phyloP scores from a whole-genome alignment of 106 monocot genomes.

The Acanthochlamys bracteata region DNA sequence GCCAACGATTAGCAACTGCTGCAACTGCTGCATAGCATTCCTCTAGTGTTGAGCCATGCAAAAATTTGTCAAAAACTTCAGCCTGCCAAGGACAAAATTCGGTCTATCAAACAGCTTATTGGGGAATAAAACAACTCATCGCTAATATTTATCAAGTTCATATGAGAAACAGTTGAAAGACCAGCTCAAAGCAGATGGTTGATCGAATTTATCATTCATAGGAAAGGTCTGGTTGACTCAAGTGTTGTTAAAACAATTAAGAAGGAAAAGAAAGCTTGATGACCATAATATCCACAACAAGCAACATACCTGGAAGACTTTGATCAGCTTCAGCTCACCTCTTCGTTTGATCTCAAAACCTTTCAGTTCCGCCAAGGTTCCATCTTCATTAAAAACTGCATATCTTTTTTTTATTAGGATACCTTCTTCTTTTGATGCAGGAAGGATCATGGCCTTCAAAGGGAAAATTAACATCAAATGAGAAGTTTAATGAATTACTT shows the following conservation, averaged over 20 bases:
- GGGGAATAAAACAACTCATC: too few relatives aligned
- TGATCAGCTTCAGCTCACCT: constrained; percentile 99
- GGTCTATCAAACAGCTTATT: too few relatives aligned
- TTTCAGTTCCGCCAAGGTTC: constrained; percentile 92
- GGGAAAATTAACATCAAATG: background rate
- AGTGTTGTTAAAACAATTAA: background rate
- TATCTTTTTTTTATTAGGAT: constrained; percentile 95
- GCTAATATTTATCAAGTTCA: too few relatives aligned
- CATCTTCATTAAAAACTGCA: constrained; percentile 98
- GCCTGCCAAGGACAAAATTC: constrained; percentile 41
- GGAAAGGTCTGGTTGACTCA: too few relatives aligned
- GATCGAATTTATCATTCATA: too few relatives aligned
- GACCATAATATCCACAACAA: background rate
- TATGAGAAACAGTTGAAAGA: too few relatives aligned
- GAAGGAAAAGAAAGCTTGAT: background rate
- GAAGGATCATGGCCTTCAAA: constrained; percentile 88
- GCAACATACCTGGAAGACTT: constrained; percentile 84
- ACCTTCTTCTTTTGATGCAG: constrained; percentile 98
- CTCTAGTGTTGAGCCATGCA: constrained; percentile 76
- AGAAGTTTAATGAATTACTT: constrained; percentile 1
- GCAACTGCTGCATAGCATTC: constrained; percentile 96
- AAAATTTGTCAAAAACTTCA: constrained; percentile 97
- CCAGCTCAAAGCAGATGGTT: too few relatives aligned
- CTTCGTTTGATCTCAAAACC: constrained; percentile 99
- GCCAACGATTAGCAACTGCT: constrained; percentile 90